Conservation (phyloP, 140 eudicot genomes). For the Anethum foeniculum region DNA sequence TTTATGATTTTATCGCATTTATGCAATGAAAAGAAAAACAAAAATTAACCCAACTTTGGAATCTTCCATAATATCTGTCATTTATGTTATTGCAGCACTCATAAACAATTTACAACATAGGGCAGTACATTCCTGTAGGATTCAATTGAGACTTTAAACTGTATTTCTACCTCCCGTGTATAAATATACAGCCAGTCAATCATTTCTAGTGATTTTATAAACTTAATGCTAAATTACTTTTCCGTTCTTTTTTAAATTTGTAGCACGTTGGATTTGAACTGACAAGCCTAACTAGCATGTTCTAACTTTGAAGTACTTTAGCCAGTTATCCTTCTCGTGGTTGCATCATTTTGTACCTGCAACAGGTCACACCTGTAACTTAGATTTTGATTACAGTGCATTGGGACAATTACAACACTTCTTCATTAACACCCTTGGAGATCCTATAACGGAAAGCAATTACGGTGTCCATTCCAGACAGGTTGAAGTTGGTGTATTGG, state of each 20-base stretch:
- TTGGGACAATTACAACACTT: no score
- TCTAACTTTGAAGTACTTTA: neutral
- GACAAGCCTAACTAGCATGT: neutral
- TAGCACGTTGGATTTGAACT: neutral
- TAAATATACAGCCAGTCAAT: neutral
- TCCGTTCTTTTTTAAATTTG: no score
- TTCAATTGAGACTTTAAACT: neutral
- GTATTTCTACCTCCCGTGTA: neutral
- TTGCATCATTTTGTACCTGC: constrained; percentile 16
- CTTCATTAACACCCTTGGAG: no score
- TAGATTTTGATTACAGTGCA: constrained; percentile 93
- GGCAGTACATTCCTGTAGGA: neutral
- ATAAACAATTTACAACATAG: neutral
- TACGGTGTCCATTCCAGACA: no score
- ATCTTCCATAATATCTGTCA: no score
- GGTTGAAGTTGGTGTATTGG: no score
- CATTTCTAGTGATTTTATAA: neutral
- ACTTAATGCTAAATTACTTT: neutral
- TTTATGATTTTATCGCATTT: neutral
- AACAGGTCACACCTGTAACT: constrained; percentile 74
- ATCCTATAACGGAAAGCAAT: no score
- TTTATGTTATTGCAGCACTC: no score
- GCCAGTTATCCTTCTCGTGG: neutral
- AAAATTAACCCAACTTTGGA: no score
- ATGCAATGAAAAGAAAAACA: no score